phyloP scores from a whole-genome alignment of 2,329 filamentous ascomycete species.

The Curvularia spicifera region DNA sequence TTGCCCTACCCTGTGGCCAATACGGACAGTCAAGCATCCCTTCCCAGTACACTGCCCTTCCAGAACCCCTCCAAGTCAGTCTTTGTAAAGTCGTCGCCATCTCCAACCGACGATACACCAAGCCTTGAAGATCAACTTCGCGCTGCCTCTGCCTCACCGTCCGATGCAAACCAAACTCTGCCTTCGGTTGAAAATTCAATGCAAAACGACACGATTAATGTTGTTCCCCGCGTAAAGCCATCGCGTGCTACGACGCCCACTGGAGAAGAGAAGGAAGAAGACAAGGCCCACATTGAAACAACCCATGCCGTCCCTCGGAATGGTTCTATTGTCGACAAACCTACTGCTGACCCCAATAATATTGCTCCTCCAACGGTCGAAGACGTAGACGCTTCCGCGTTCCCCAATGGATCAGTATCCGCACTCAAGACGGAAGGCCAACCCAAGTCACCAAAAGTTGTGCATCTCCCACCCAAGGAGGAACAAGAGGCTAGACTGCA shows the following conservation, averaged over 20 bases:
- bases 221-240: slow-evolving; percentile 18
- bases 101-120: slow-evolving; percentile 26
- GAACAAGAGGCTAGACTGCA: slow-evolving; percentile 56
- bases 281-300: slow-evolving; percentile 13
- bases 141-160: slow-evolving; percentile 46
- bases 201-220: slow-evolving; percentile 22
- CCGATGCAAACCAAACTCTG: slow-evolving; percentile 34
- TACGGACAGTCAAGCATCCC: slow-evolving; percentile 34
- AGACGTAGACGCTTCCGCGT: slow-evolving; percentile 25
- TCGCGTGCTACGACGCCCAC: slow-evolving; percentile 15
- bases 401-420: slow-evolving; percentile 8
- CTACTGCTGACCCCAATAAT: slow-evolving; percentile 32
- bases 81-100: slow-evolving; percentile 32
- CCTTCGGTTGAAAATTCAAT: slow-evolving; percentile 27
- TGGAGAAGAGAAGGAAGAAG: slow-evolving; percentile 26
- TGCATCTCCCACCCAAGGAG: slow-evolving; percentile 59
- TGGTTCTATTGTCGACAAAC: slow-evolving; percentile 21
- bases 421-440: slow-evolving; percentile 15
- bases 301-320: slow-evolving; percentile 22
- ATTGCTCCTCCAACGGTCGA: slow-evolving; percentile 43
- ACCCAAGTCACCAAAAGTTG: slow-evolving; percentile 42
- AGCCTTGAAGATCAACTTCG: slow-evolving; percentile 45
- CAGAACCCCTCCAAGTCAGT: slow-evolving; percentile 28
- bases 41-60: slow-evolving; percentile 35
- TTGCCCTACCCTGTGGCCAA: slow-evolving; percentile 51